Conservation (phyloP, 208 protist species). For the Crithidia brevicula region DNA sequence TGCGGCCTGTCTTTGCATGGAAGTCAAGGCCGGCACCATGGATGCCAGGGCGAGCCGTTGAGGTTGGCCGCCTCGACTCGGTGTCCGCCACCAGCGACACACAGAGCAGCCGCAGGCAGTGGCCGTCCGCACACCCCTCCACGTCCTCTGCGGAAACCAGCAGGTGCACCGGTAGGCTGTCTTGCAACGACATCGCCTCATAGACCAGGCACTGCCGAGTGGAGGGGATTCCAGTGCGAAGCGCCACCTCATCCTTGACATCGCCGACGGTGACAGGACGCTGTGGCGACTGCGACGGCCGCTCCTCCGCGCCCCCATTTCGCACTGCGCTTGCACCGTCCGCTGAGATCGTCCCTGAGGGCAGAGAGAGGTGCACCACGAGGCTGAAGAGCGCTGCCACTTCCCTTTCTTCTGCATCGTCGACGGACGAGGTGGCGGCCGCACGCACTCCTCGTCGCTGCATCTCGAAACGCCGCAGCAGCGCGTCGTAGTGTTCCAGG, state of each 20-base stretch:
- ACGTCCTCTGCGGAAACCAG: constrained; percentile 15
- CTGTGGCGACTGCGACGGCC: background rate
- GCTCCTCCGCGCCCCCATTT: background rate
- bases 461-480: background rate
- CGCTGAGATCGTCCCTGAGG: background rate
- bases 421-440: no score
- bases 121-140: background rate
- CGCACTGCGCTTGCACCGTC: background rate
- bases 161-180: constrained; percentile 52
- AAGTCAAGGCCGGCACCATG: background rate
- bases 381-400: constrained; percentile 18
- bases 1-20: background rate
- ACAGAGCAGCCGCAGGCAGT: constrained; percentile 21
- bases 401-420: background rate
- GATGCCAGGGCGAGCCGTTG: background rate
- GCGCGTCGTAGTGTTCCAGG: constrained; percentile 27
- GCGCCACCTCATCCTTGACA: constrained; percentile 55
- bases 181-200: constrained; percentile 43
- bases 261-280: constrained; percentile 34
- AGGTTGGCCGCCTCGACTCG: background rate
- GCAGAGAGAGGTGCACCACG: constrained; percentile 6
- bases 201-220: constrained; percentile 33
- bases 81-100: constrained; percentile 8
- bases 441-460: background rate
- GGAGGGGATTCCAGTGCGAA: constrained; percentile 36